Base-by-base conservation (phyloP, 495 filamentous ascomycete species). In the Tuber aestivum region DNA sequence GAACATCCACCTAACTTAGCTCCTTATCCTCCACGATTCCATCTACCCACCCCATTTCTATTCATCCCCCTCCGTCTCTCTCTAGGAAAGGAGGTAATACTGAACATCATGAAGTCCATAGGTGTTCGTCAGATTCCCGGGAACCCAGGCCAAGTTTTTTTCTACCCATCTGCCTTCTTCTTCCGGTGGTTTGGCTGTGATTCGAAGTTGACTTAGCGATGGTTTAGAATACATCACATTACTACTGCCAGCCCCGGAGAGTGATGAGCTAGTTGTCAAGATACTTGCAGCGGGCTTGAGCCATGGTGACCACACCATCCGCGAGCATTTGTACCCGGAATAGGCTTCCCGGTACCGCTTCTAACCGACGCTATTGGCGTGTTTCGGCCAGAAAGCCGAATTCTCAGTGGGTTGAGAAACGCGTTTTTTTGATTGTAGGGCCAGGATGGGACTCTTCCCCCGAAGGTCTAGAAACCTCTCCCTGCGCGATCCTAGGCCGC, bases 261-360 rank as follows among this genome's bases (percentile, higher is more conserved):
- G 88, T 27, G 83, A 84, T 74, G 89, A 95, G 78, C 84, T 96
- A 75, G 86, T 93, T 44, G 80, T 97, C 75, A 88, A 87, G 75
- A 80, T 97, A 81, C 87, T 87, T 44, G 92, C 93, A 68, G 91
- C 91, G 14, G 89, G 94, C 23, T 90, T 97, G 73, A 97, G 97
- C 85, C 94, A 97, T 86, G 92, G 93, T 73, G 94, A 97, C 84
- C 88, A 94, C 80, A 97, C 97, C 87, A 91, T 95, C 84, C 92
- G 94, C 74, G 93, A 95, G 82, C 91, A 94, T 80, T 89, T 97
- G 61, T 97, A 97, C 86, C 94, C 1, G 90, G 88, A 71, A 89
- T 92, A 75, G 89, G 92, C 23, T 97, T 96, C 83, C 85, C 88
- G 71, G 84, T 88, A 41, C 93, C 94, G 0, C 85, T 97, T 40